Conservation (phyloP, 2,329 filamentous ascomycete species). For the Fusarium sp. region DNA sequence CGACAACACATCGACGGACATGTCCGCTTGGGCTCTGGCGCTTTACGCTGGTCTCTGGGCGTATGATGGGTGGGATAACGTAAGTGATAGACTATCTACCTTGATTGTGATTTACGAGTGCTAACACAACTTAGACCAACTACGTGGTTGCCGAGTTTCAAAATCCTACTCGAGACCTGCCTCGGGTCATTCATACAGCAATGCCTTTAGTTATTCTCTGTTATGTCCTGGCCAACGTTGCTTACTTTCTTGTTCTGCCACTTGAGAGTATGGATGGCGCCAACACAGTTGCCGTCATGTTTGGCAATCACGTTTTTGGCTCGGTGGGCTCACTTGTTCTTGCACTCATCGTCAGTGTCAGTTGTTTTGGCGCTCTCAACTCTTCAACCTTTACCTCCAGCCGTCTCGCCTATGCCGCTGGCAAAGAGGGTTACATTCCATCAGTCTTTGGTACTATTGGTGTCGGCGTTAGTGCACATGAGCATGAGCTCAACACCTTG, state of each 20-base stretch:
- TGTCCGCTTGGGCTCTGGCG: slow-evolving; percentile 91
- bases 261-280: slow-evolving; percentile 81
- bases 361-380: slow-evolving; percentile 94
- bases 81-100: slow-evolving; percentile 59
- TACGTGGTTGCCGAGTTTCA: slow-evolving; percentile 98
- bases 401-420: slow-evolving; percentile 90
- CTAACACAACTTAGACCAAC: slow-evolving; percentile 74
- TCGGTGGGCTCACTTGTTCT: slow-evolving; percentile 83
- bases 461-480: slow-evolving; percentile 61
- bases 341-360: slow-evolving; percentile 88
- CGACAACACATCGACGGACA: slow-evolving; percentile 80
- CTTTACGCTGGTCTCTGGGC: slow-evolving; percentile 97
- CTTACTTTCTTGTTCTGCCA: slow-evolving; percentile 95
- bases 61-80: slow-evolving; percentile 99
- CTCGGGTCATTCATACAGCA: slow-evolving; percentile 93
- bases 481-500: slow-evolving; percentile 55
- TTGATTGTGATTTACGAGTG: background rate
- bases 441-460: slow-evolving; percentile 85
- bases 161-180: slow-evolving; percentile 88
- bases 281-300: slow-evolving; percentile 96
- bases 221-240: slow-evolving; percentile 90
- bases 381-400: slow-evolving; percentile 94
- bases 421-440: slow-evolving; percentile 94
- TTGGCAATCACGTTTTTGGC: slow-evolving; percentile 91
- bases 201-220: slow-evolving; percentile 93